These are phyloP conservation scores for Leishmania tropica DNA, from an alignment of 208 protist genomes.

Conservation along the genomic window DNA sequence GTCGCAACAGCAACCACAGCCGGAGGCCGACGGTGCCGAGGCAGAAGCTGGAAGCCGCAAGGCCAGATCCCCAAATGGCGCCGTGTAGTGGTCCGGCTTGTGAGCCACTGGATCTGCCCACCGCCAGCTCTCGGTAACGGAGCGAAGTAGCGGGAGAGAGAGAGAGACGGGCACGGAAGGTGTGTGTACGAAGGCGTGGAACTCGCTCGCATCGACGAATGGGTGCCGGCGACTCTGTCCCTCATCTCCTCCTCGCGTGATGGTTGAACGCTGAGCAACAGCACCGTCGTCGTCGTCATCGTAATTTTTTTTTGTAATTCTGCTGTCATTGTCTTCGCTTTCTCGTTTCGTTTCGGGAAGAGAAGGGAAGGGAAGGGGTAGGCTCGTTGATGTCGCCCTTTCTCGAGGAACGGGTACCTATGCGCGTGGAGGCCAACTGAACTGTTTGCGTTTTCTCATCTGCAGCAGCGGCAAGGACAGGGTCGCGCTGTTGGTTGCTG, in stretches of 20 bases:
- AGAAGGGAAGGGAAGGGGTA: not conserved
- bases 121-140: not conserved
- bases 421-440: not conserved
- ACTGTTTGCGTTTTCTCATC: not conserved
- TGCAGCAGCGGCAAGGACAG: not conserved
- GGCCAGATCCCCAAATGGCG: not conserved
- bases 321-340: not conserved
- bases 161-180: not conserved
- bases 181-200: not conserved
- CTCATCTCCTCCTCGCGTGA: not conserved
- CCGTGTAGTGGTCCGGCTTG: not conserved
- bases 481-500: not conserved
- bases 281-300: not conserved
- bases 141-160: not conserved
- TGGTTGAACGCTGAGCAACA: not conserved
- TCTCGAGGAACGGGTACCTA: not conserved
- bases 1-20: conserved; percentile 47
- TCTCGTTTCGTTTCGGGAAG: not conserved
- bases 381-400: not conserved
- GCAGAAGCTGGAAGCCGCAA: not conserved
- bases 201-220: not conserved
- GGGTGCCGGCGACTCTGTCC: not conserved
- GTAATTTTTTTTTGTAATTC: not conserved
- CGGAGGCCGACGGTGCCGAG: not conserved
- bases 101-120: not conserved